Percentiles rank a stretch among this genome's conserved stretches.
These are phyloP conservation scores for Fusarium scirpi DNA, from an alignment of 2,329 filamentous ascomycete species.

Conservation along the genomic window DNA sequence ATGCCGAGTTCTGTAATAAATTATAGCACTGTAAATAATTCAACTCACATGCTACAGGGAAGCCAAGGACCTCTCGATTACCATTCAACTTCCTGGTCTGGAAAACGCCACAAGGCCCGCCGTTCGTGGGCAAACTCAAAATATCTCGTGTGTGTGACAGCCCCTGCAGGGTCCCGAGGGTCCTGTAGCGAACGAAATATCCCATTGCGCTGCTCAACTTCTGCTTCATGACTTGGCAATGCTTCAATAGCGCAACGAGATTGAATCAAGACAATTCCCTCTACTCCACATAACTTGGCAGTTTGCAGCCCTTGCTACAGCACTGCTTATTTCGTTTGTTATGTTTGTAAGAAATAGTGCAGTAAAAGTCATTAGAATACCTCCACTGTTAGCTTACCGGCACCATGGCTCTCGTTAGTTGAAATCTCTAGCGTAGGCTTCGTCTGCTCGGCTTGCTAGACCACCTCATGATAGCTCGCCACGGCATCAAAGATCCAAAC, in stretches of 20 bases:
- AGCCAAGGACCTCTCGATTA: constrained; percentile 12
- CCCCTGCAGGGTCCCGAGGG: constrained; percentile 41
- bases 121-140: constrained; percentile 39
- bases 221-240: constrained; percentile 34
- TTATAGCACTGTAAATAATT: constrained; percentile 28
- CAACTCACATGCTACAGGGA: constrained; percentile 16
- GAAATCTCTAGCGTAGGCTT: constrained; percentile 4
- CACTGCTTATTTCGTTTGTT: constrained; percentile 4
- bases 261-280: constrained; percentile 34
- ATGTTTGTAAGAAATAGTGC: not conserved
- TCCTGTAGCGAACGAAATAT: constrained; percentile 16
- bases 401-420: constrained; percentile 16
- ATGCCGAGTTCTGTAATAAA: not conserved
- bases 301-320: constrained; percentile 1
- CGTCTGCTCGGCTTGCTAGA: not conserved
- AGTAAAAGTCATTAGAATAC: not conserved
- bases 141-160: constrained; percentile 32
- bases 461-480: constrained; percentile 9
- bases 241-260: constrained; percentile 18
- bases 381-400: constrained; percentile 27
- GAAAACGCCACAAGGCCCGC: constrained; percentile 42
- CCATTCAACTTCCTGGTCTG: constrained; percentile 30
- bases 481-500: constrained; percentile 2
- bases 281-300: constrained; percentile 15
- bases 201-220: constrained; percentile 22